These are phyloP conservation scores for Hydrangea macrophylla DNA, from an alignment of 148 eudicot species.

Conservation along the genomic window DNA sequence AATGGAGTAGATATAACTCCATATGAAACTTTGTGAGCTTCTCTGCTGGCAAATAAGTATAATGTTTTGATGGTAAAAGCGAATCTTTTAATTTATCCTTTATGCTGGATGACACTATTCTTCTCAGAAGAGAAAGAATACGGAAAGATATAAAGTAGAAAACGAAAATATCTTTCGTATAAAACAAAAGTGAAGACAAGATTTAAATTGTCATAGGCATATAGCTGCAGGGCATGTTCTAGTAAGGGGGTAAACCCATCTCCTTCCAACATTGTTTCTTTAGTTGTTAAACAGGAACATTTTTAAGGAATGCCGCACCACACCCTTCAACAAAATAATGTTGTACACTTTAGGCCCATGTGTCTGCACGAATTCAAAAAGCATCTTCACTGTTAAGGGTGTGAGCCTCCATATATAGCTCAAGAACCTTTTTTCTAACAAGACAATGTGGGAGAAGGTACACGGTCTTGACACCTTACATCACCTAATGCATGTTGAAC, in stretches of 20 bases:
- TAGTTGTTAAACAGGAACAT: not conserved
- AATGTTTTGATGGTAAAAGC: not conserved
- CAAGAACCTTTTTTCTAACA: too few species aligned
- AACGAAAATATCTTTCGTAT: not conserved
- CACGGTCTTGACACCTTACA: too few species aligned
- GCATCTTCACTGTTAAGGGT: too few species aligned
- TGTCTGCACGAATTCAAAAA: too few species aligned
- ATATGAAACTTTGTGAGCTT: too few species aligned
- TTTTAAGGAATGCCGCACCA: too few species aligned
- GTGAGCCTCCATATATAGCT: too few species aligned
- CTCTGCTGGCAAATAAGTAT: not conserved
- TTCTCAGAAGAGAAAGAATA: not conserved
- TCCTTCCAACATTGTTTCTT: conserved; percentile 1
- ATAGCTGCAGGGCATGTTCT: not conserved
- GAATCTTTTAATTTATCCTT: not conserved
- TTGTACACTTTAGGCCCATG: too few species aligned
- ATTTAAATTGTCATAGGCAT: not conserved
- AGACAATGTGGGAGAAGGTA: too few species aligned
- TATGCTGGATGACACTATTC: not conserved
- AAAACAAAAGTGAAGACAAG: not conserved
- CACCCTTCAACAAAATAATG: too few species aligned
- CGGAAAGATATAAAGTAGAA: not conserved
- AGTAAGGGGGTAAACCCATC: not conserved
- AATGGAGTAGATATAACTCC: not conserved
- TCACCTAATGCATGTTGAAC: too few species aligned